Conservation (phyloP, 163 green algal genomes). For the Botryococcus braunii region DNA sequence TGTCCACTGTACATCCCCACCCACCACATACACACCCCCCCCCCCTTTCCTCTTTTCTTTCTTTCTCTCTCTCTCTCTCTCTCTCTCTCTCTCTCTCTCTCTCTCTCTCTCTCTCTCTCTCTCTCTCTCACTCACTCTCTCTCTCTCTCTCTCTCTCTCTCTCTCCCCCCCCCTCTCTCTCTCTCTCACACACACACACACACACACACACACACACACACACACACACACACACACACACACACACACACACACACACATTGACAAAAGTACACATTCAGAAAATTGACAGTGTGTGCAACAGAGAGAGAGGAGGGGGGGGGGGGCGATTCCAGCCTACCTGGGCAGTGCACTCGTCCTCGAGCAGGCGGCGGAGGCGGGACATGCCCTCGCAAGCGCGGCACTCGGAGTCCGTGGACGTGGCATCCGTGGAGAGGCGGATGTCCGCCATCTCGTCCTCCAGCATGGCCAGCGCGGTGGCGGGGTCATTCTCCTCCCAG, state of each 20-base stretch:
- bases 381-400: slow-evolving; percentile 12
- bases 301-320: too few species aligned
- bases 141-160: not conserved
- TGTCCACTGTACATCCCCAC: too few species aligned
- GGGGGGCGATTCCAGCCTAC: too few species aligned
- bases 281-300: not conserved
- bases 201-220: not conserved
- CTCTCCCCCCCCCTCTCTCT: not conserved
- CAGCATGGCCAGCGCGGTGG: slow-evolving; percentile 53
- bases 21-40: too few species aligned
- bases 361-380: slow-evolving; percentile 40
- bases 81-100: too few species aligned
- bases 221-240: not conserved
- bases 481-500: slow-evolving; percentile 28
- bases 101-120: not conserved
- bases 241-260: not conserved
- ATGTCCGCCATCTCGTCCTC: slow-evolving; percentile 55
- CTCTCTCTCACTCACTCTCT: not conserved
- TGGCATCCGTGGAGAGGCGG: slow-evolving; percentile 4
- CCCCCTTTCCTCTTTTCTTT: too few species aligned
- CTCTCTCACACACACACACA: not conserved
- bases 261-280: not conserved
- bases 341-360: slow-evolving; percentile 35
- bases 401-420: not conserved
- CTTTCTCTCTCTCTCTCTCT: too few species aligned